These are phyloP conservation scores for Pisolithus tinctorius DNA, from an alignment of 768 basidiomycete species.

Conservation along the genomic window DNA sequence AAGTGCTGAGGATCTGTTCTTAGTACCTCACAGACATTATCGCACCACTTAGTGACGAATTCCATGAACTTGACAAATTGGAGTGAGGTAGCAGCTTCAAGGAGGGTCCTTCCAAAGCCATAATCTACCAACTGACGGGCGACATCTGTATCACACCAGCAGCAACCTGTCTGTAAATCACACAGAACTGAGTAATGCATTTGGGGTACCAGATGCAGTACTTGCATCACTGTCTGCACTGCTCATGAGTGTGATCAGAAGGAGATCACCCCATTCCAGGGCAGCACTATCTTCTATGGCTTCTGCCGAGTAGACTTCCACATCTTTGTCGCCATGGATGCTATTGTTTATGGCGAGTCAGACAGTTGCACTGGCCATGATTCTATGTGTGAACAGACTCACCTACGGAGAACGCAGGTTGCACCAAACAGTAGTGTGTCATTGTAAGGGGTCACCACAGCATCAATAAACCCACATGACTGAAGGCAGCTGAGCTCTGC, in stretches of 20 bases:
- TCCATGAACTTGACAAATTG: not conserved
- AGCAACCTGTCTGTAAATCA: too few species aligned
- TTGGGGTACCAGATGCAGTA: too few species aligned
- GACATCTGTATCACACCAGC: not conserved
- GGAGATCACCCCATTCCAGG: too few species aligned
- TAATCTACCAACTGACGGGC: not conserved
- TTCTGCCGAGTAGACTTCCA: too few species aligned
- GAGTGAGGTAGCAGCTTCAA: not conserved
- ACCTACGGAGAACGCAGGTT: not conserved
- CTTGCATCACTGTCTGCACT: too few species aligned
- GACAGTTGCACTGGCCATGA: too few species aligned
- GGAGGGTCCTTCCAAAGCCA: not conserved
- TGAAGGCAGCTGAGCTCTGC: conserved; percentile 3
- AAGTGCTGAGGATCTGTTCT: not conserved
- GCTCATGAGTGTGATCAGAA: too few species aligned
- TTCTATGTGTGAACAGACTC: not conserved
- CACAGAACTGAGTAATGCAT: too few species aligned
- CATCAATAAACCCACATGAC: not conserved
- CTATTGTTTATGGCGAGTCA: too few species aligned
- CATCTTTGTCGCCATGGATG: too few species aligned
- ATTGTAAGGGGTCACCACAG: not conserved
- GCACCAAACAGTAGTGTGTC: conserved; percentile 4
- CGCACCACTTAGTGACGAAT: not conserved
- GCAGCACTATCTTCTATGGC: too few species aligned
- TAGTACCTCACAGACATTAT: not conserved